Evolutionary conservation across 352 stramenopile species (phyloP), one percentile per base, ranked within the genome.

Genomic region (Plasmopara halstedii): DNA sequence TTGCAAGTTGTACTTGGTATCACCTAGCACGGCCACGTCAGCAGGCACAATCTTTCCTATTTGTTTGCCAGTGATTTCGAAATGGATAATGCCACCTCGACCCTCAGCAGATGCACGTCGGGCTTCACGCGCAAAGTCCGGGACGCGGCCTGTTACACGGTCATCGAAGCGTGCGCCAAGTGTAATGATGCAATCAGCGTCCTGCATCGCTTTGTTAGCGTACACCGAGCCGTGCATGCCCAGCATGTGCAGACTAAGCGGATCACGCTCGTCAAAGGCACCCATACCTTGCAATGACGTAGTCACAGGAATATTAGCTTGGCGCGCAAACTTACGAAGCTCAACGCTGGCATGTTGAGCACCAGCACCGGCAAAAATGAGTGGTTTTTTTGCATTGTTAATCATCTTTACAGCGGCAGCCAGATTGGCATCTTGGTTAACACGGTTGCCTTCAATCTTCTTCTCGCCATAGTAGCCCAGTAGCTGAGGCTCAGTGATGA

Each of bases 151-250:
- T 5, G 92, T 98, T 47, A 98, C 95, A 59, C 94, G 90, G 73
- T 98, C 94, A 58, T 98, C 94, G 50, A 98, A 98, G 42, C 94
- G 83, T 33, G 92, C 95, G 34, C 94, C 94, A 36, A 98, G 73
- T 17, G 87, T 89, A 42, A 98, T 90, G 44, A 98, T 78, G 25
- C 96, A 82, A 61, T 98, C 94, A 14, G 89, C 74, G 34, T 97
- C 88, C 71, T 98, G 92, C 44, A 97, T 95, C 42, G 95, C 81
- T 50, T 96, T 97, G 74, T 98, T 98, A 31, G 94, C 92, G 53
- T 96, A 98, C 33, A 94, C 87, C 17, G 95, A 96, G 6, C 92
- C 94, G 70, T 98, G 94, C 94, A 98, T 98, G 31, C 94, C 92
- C 26, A 98, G 68, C 90, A 98, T 98, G 60, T 98, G 95, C 41